Evolutionary conservation across 805 yeast species (phyloP).

Genomic region (Candida dajiaensis): DNA sequence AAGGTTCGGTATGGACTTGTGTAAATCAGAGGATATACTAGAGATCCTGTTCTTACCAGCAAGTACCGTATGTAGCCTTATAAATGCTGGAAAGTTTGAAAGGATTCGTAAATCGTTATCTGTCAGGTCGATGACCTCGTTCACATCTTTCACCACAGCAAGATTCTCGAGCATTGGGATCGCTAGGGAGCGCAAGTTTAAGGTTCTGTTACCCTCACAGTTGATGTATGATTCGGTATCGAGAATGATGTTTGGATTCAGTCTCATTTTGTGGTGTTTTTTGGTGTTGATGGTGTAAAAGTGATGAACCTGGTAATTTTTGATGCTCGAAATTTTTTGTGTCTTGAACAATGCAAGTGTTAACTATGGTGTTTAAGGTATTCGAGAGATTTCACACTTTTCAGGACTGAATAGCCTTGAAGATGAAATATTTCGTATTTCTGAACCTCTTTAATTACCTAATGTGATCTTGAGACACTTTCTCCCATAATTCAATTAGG

Average conservation of each 20-base stretch:
- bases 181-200: constrained; percentile 35
- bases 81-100: constrained; percentile 40
- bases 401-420: no score
- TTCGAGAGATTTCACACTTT: no score
- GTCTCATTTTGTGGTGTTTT: constrained; percentile 37
- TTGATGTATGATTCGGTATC: constrained; percentile 45
- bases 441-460: no score
- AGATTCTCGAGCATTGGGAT: constrained; percentile 40
- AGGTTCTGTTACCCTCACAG: constrained; percentile 35
- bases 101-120: constrained; percentile 64
- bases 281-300: not conserved
- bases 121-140: constrained; percentile 62
- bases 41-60: constrained; percentile 58
- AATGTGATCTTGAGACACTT: no score
- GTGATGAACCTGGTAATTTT: no score
- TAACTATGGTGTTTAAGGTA: not conserved
- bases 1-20: constrained; percentile 39
- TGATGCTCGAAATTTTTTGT: no score
- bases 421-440: no score
- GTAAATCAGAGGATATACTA: constrained; percentile 31
- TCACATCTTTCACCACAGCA: constrained; percentile 33
- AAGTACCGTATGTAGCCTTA: constrained; percentile 45
- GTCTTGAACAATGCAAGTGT: not conserved
- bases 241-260: constrained; percentile 43
- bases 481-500: no score